Base-by-base conservation (phyloP, 768 basidiomycete species). In the Kwoniella mangroviensis region DNA sequence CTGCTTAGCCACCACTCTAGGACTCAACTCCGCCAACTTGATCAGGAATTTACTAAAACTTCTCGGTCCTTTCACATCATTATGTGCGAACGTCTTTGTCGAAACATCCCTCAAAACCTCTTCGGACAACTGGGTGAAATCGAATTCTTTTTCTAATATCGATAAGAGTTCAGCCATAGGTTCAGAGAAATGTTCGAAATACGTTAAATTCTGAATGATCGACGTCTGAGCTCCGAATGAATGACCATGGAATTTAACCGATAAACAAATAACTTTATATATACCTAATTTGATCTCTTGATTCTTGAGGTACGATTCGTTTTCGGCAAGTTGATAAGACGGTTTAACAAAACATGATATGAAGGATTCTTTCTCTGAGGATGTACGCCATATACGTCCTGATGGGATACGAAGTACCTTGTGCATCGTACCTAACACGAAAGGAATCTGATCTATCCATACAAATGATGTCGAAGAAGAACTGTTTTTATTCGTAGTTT, bases 121-220 rank as follows among this genome's bases (percentile, higher is more conserved):
- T 75, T 98, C 96, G 0, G 91, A 92, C 5, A 98, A 87, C 79
- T 95, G 93, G 1, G 89, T 85, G 69, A 93, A 89, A 82, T 97
- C 95, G 76, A 91, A 98, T 65, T 96, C 91, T 67, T 90, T 90
- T 9, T 90, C 88, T 17, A 97, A 87, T 59, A 90, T 85, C 41
- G 89, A 86, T 26, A 98, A 86, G 57, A 92, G 89, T 74, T 98
- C 96, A 0, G 97, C 96, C 89, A 98, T 91, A 1, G 91, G 90
- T 77, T 98, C 96, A 0, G 92, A 89, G 22, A 97, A 88, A 79
- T 98, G 96, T 75, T 99, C 97, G 74, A 90, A 93, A 83, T 95
- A 96, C 70, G 95, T 94, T 15, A 99, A 85, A 57, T 88, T 89
- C 79, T 97, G 94, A 84, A 96, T 91, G 83, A 99, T 92, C 70